These are phyloP conservation scores for Crithidia expoeki DNA, from an alignment of 208 protist genomes.

Conservation along the genomic window DNA sequence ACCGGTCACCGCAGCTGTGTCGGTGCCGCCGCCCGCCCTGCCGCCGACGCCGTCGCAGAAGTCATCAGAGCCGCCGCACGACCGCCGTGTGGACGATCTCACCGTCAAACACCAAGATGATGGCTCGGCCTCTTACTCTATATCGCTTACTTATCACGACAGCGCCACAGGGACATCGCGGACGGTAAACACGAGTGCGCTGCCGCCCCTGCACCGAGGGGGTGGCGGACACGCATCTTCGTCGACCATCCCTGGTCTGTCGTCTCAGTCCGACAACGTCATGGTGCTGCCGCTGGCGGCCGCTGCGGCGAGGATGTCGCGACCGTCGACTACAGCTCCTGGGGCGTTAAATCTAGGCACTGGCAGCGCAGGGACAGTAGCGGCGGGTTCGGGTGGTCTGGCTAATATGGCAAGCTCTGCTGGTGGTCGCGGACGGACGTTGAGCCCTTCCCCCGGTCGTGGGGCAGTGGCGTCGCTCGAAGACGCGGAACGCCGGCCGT, in stretches of 20 bases:
- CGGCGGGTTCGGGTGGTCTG: not conserved
- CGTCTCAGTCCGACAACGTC: conserved; percentile 1
- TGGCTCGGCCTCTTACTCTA: conserved; percentile 43
- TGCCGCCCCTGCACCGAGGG: conserved; percentile 43
- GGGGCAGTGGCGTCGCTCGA: not conserved
- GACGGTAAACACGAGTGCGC: conserved; percentile 55
- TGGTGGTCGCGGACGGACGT: not conserved
- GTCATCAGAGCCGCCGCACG: conserved; percentile 23
- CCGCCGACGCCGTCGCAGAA: conserved; percentile 14
- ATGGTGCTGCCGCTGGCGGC: not conserved
- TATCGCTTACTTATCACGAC: conserved; percentile 75
- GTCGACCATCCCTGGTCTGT: conserved; percentile 12
- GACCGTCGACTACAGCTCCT: not conserved
- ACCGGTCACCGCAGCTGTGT: conserved; percentile 10
- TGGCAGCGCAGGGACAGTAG: not conserved
- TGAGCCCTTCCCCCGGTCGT: conserved; percentile 3
- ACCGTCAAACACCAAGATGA: conserved; percentile 54
- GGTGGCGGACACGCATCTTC: conserved; percentile 1
- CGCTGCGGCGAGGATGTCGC: conserved; percentile 1
- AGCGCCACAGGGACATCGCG: conserved; percentile 41
- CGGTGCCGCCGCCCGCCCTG: conserved; percentile 6
- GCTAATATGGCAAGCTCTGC: not conserved
- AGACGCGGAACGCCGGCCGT: not conserved
- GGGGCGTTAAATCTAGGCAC: too few species aligned
- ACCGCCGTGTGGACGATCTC: conserved; percentile 65